Base-by-base conservation (phyloP, 306 rosid genomes). In the Vigna radiata region DNA sequence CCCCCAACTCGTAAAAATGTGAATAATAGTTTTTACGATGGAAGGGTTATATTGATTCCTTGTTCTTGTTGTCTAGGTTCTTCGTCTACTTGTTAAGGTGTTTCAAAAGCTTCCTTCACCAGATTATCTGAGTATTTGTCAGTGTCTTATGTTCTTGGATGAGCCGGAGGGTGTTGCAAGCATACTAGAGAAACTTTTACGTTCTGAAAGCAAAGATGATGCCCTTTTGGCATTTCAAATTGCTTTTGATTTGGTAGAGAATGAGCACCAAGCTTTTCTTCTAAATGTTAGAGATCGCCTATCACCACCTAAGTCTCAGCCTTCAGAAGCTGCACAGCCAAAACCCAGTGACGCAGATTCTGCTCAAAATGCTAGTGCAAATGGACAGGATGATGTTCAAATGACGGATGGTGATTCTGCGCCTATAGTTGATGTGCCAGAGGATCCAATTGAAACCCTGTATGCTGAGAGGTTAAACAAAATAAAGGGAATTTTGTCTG, bases 191-290 rank as follows among this genome's bases (percentile, higher is more conserved):
- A 95, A 86, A 76, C 98, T 95, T 77, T 82, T 95, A 67, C 91
- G 87, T 33, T 92, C 98, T 53, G 97, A 95, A 80, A 89, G 88
- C 86, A 90, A 90, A 80, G 97, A 95, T 47, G 96, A 95, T 71
- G 88, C 97, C n/a, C 97, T 95, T 73, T 76, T 92, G 87, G 93
- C 96, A 75, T 91, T 88, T 82, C 97, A 95, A 88, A 89, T 95
- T 70, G 98, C 98, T 60, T 95, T 95, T 87, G 97, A 95, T 84
- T 90, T 95, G 50, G 90, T 92, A 8, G 98, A 95, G 88, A 95
- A 95, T 71, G 98, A 95, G 85, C 97, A 92, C 83, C 98, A 95
- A 80, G 96, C 97, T 52, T 95, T 95, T 89, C 94, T 92, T 72
- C 74, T 95, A 53, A 92, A 74, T 73, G 98, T 89, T 60, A 89